Percentiles rank a stretch among this genome's conserved stretches.
These are phyloP conservation scores for Mucuna pruriens DNA, from an alignment of 306 rosid species.

Conservation along the genomic window DNA sequence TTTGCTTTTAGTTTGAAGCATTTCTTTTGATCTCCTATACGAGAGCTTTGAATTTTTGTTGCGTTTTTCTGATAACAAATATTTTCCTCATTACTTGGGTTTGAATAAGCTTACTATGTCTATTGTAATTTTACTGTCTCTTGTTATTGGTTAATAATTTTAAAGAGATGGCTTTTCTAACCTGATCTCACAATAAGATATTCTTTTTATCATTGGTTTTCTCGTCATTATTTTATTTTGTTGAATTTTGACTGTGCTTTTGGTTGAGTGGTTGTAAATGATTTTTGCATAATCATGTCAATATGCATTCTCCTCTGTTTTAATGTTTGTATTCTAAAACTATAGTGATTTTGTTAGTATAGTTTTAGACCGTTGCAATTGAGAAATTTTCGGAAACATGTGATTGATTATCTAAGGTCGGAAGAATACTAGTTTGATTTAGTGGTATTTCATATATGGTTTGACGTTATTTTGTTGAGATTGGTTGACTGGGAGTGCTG, in stretches of 20 bases:
- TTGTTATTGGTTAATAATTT: background rate
- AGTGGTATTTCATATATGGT: background rate
- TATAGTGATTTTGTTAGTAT: background rate
- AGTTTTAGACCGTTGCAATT: background rate
- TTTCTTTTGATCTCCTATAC: background rate
- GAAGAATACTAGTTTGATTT: background rate
- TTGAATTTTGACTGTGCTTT: background rate
- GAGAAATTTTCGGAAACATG: background rate
- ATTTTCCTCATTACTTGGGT: background rate
- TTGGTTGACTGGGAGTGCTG: background rate
- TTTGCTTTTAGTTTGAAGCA: background rate
- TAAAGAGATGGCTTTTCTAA: background rate
- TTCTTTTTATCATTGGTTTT: background rate
- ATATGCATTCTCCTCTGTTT: background rate
- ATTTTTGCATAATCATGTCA: background rate
- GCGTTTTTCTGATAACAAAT: background rate
- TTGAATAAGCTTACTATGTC: background rate
- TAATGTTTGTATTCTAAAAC: background rate
- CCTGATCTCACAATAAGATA: background rate
- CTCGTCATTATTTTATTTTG: background rate
- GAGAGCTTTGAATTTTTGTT: background rate
- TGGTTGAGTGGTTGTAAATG: too few species aligned
- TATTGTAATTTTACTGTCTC: background rate
- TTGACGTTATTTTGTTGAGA: background rate
- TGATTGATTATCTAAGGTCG: background rate